Evolutionary conservation across 2,329 filamentous ascomycete species (phyloP).

Genomic region (Thelonectria discophora): DNA sequence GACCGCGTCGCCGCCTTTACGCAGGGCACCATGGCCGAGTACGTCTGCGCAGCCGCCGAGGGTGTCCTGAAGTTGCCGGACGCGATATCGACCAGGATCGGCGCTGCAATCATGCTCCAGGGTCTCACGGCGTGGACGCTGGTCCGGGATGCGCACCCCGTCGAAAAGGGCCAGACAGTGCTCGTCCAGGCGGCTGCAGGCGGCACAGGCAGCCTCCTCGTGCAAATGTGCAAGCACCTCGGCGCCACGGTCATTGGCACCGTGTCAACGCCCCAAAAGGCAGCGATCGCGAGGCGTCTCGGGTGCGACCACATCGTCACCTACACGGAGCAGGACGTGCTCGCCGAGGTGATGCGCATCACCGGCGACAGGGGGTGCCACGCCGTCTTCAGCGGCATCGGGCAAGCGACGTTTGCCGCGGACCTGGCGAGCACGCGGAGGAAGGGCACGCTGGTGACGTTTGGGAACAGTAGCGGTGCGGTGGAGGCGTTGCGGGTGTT

Average conservation of each 20-base stretch:
- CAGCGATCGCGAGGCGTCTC: neutral
- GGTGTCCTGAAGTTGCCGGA: slow-evolving; percentile 3
- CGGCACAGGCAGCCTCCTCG: slow-evolving; percentile 7
- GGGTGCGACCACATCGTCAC: slow-evolving; percentile 10
- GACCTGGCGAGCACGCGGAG: slow-evolving; percentile 1
- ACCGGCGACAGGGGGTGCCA: slow-evolving; percentile 9
- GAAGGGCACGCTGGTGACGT: slow-evolving; percentile 11
- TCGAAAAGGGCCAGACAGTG: slow-evolving; percentile 4
- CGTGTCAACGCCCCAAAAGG: slow-evolving; percentile 4
- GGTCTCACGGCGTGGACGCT: slow-evolving; percentile 12
- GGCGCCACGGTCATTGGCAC: slow-evolving; percentile 8
- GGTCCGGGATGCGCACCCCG: slow-evolving; percentile 4
- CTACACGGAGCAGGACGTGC: slow-evolving; percentile 1
- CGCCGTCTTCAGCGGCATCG: slow-evolving; percentile 11
- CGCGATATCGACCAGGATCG: neutral
- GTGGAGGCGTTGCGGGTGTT: slow-evolving; percentile 1
- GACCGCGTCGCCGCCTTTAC: slow-evolving; percentile 5
- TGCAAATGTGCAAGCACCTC: slow-evolving; percentile 12
- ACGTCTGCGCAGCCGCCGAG: neutral
- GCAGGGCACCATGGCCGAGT: slow-evolving; percentile 4
- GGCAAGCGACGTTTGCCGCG: neutral
- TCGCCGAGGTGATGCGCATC: neutral
- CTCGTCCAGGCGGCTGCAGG: slow-evolving; percentile 3
- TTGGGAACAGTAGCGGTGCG: slow-evolving; percentile 14
- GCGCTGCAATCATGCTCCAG: slow-evolving; percentile 6